Conservation (phyloP, 768 basidiomycete species). For the Boletus vinaceobasis region DNA sequence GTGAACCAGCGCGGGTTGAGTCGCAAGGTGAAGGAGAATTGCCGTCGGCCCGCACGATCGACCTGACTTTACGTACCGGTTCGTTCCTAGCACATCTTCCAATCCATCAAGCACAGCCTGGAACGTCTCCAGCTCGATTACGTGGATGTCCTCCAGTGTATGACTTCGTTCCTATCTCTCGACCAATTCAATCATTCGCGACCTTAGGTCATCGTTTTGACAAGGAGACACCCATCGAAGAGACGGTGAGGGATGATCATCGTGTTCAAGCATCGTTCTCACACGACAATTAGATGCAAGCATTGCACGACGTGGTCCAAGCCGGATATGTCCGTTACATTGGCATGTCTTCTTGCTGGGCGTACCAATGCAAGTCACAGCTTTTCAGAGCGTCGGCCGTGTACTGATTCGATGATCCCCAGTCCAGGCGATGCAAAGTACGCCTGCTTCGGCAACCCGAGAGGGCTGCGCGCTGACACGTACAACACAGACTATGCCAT, state of each 20-base stretch:
- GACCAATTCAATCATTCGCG: neutral
- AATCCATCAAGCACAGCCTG: neutral
- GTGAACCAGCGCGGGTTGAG: slow-evolving; percentile 1
- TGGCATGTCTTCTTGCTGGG: slow-evolving; percentile 3
- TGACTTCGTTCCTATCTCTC: neutral
- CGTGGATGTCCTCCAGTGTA: neutral
- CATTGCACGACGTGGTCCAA: neutral
- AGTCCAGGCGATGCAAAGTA: slow-evolving; percentile 4
- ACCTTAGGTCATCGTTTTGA: neutral
- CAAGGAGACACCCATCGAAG: neutral
- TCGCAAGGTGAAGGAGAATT: slow-evolving; percentile 31
- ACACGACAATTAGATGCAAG: neutral
- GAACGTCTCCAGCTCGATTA: slow-evolving; percentile 1
- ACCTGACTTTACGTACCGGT: neutral
- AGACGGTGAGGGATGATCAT: neutral
- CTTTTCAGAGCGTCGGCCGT: neutral
- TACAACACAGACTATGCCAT: neutral
- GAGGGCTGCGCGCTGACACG: neutral
- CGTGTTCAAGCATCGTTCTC: neutral
- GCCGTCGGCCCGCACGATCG: slow-evolving; percentile 29
- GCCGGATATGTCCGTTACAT: slow-evolving; percentile 2
- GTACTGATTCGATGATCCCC: neutral
- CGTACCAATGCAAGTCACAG: neutral
- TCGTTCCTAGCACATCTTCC: neutral
- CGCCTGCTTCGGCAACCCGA: neutral